These are phyloP conservation scores for Scheffersomyces ergatensis DNA, from an alignment of 805 yeast species.

Conservation along the genomic window DNA sequence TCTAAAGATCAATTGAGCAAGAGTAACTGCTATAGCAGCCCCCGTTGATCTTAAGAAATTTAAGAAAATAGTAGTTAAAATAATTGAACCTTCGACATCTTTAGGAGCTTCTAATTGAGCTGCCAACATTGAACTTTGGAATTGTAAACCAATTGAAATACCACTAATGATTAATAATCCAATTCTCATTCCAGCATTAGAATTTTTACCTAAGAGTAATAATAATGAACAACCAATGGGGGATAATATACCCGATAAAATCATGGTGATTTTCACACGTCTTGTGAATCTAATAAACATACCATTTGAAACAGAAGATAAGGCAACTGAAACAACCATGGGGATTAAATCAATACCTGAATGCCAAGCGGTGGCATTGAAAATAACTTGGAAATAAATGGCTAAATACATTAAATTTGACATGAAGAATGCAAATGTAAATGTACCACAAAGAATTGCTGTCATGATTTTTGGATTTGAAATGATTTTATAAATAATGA, in stretches of 20 bases:
- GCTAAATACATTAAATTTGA: slow-evolving; percentile 30
- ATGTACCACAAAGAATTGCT: slow-evolving; percentile 34
- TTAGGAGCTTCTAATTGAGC: slow-evolving; percentile 37
- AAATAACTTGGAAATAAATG: slow-evolving; percentile 39
- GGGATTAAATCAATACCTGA: slow-evolving; percentile 39
- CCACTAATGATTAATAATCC: slow-evolving; percentile 34
- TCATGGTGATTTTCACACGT: slow-evolving; percentile 28
- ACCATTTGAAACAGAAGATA: slow-evolving; percentile 30
- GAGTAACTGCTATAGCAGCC: slow-evolving; percentile 28
- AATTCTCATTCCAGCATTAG: slow-evolving; percentile 20
- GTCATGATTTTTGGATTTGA: slow-evolving; percentile 31
- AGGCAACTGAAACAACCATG: slow-evolving; percentile 28
- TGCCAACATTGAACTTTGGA: slow-evolving; percentile 33
- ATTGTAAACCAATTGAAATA: slow-evolving; percentile 33
- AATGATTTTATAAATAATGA: slow-evolving; percentile 43
- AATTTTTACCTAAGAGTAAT: slow-evolving; percentile 20
- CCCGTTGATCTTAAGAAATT: slow-evolving; percentile 31
- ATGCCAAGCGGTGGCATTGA: slow-evolving; percentile 29
- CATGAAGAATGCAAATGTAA: slow-evolving; percentile 41
- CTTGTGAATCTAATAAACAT: slow-evolving; percentile 26
- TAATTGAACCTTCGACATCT: slow-evolving; percentile 33
- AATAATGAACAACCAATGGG: slow-evolving; percentile 36
- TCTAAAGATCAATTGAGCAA: slow-evolving; percentile 31
- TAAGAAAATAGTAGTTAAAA: slow-evolving; percentile 30
- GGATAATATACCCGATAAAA: slow-evolving; percentile 26